Evolutionary conservation across 345 rosid genomes (phyloP).

Genomic region (Murraya paniculata): DNA sequence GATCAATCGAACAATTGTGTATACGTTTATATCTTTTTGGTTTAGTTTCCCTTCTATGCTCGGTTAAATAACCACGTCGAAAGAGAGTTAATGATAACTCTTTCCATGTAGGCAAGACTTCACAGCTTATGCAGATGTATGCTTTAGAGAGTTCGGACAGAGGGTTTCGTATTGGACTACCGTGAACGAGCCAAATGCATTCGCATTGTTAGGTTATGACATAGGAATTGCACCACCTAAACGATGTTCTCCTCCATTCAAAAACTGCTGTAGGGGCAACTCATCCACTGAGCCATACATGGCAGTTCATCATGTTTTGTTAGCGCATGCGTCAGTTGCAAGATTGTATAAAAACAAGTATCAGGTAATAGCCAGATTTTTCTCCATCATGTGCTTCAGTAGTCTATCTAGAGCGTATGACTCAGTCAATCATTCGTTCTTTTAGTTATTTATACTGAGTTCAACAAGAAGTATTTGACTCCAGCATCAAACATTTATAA

Average conservation of each 20-base stretch:
- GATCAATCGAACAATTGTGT: slow-evolving; percentile 54
- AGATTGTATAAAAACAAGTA: slow-evolving; percentile 51
- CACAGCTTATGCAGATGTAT: slow-evolving; percentile 65
- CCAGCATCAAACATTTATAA: not conserved
- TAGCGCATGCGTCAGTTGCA: slow-evolving; percentile 73
- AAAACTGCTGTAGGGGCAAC: slow-evolving; percentile 44
- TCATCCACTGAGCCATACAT: slow-evolving; percentile 71
- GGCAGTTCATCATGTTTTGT: slow-evolving; percentile 57
- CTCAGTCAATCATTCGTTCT: not conserved
- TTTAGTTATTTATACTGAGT: not conserved
- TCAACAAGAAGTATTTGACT: not conserved
- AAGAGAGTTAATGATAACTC: not conserved
- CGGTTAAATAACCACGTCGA: not conserved
- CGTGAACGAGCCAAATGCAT: slow-evolving; percentile 60
- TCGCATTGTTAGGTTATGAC: slow-evolving; percentile 35
- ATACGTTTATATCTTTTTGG: slow-evolving; percentile 8
- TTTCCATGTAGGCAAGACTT: slow-evolving; percentile 63
- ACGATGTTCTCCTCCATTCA: slow-evolving; percentile 39
- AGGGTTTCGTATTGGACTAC: slow-evolving; percentile 68
- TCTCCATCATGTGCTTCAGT: not conserved
- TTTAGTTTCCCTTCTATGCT: slow-evolving; percentile 1
- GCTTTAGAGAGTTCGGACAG: slow-evolving; percentile 77
- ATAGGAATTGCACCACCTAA: slow-evolving; percentile 33
- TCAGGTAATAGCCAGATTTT: slow-evolving; percentile 36
- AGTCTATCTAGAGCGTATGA: not conserved